phyloP scores from a whole-genome alignment of 2,329 filamentous ascomycete species.

The Alternaria consortialis region DNA sequence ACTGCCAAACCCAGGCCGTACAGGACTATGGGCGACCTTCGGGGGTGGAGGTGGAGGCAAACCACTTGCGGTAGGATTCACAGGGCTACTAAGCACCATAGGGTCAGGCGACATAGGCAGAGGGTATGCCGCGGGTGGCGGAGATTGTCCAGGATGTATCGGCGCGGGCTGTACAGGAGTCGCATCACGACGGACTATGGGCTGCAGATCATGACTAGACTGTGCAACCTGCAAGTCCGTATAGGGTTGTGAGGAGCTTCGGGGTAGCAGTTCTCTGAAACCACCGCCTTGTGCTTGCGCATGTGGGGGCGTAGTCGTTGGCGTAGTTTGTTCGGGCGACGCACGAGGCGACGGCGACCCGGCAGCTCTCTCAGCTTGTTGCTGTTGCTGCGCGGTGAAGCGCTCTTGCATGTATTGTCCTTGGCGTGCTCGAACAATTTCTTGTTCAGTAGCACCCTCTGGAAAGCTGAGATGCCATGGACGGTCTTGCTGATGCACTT shows the following conservation, averaged over 20 bases:
- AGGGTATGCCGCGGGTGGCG: conserved; percentile 37
- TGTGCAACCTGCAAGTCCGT: conserved; percentile 23
- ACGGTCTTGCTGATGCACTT: conserved; percentile 39
- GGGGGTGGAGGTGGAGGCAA: conserved; percentile 35
- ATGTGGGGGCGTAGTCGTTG: conserved; percentile 19
- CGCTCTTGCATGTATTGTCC: conserved; percentile 48
- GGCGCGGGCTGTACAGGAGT: conserved; percentile 35
- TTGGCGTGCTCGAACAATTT: conserved; percentile 49
- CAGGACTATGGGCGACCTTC: conserved; percentile 37
- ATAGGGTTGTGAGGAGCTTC: conserved; percentile 41
- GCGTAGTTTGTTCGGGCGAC: conserved; percentile 33
- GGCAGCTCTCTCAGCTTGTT: conserved; percentile 41
- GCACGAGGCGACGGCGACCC: conserved; percentile 44
- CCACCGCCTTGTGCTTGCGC: conserved; percentile 33
- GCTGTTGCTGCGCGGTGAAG: conserved; percentile 43
- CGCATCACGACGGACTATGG: conserved; percentile 15
- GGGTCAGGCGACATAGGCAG: conserved; percentile 38
- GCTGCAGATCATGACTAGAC: conserved; percentile 18
- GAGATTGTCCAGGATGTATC: conserved; percentile 28
- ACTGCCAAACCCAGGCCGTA: conserved; percentile 18
- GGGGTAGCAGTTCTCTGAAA: conserved; percentile 48
- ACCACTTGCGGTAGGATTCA: conserved; percentile 29
- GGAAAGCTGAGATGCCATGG: conserved; percentile 49
- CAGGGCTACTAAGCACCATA: conserved; percentile 27
- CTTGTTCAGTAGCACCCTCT: conserved; percentile 46